These are phyloP conservation scores for Hypoxylon rickii DNA, from an alignment of 495 filamentous ascomycete genomes.

Conservation along the genomic window DNA sequence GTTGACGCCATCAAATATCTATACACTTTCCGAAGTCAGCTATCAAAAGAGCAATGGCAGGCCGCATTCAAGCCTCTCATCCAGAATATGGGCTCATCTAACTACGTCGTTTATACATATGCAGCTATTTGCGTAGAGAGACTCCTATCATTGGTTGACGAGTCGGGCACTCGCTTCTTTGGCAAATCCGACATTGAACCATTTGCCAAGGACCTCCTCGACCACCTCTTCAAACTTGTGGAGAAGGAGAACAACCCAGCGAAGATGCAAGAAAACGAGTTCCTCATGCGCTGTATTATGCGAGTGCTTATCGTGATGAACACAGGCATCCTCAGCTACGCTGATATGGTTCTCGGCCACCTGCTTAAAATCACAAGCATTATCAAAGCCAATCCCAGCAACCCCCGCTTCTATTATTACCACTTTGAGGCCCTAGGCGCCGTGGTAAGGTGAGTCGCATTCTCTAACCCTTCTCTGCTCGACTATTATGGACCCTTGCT, in stretches of 20 bases:
- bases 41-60: slow-evolving; percentile 84
- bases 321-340: slow-evolving; percentile 70
- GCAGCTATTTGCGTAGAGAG: slow-evolving; percentile 93
- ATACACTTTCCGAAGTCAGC: slow-evolving; percentile 90
- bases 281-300: slow-evolving; percentile 98
- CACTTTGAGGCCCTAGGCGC: slow-evolving; percentile 96
- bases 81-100: slow-evolving; percentile 80
- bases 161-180: slow-evolving; percentile 74
- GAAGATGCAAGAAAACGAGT: slow-evolving; percentile 98
- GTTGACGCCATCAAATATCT: slow-evolving; percentile 98
- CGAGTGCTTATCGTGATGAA: slow-evolving; percentile 89
- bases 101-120: slow-evolving; percentile 97
- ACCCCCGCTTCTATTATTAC: slow-evolving; percentile 97
- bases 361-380: slow-evolving; percentile 84
- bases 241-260: slow-evolving; percentile 77
- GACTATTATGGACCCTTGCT: slow-evolving; percentile 9
- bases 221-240: slow-evolving; percentile 91
- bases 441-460: slow-evolving; percentile 68
- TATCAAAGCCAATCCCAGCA: slow-evolving; percentile 91
- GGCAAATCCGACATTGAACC: slow-evolving; percentile 70
- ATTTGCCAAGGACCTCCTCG: slow-evolving; percentile 80
- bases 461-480: neutral
- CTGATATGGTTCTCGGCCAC: slow-evolving; percentile 74
- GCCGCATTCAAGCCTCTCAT: slow-evolving; percentile 87
- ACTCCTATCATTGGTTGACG: slow-evolving; percentile 77